Base-by-base conservation (phyloP, 2,329 filamentous ascomycete genomes). In the Truncatella angustata region DNA sequence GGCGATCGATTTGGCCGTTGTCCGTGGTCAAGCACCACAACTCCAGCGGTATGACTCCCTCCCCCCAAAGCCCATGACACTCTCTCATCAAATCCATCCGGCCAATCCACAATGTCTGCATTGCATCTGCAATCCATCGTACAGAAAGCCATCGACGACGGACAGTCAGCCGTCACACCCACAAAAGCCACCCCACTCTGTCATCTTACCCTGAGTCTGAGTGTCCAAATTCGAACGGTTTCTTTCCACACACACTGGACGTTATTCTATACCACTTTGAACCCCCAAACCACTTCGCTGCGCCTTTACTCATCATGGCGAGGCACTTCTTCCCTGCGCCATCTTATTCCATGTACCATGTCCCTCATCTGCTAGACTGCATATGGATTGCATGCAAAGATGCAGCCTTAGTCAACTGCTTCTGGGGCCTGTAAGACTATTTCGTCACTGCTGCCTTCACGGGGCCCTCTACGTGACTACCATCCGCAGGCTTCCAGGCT, bases 401-500 rank as follows among this genome's bases (percentile, higher is more conserved):
- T 51, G 49, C 49, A 51, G 49, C 21, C 36, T 34, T 32, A 34
- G 21, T 42, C 48, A 43, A 42, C 35, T 34, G n/a, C 39, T 14
- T 34, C 26, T 51, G 24, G 37, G 37, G 26, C 20, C 24, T 44
- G 49, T 51, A 34, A 51, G 49, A 51, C 26, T 35, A 34, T 45
- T 37, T 51, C 49, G 49, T 51, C 49, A 51, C 30, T 51, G 49
- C 49, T 51, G 49, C 49, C 49, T 51, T 51, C 49, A 18, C 26
- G 14, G n/a, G 37, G 14, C 40, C 28, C 39, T 45, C n/a, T 14
- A 20, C n/a, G 30, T 36, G 30, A 34, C 37, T 44, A 24, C 36
- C 40, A 24, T 5, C 39, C 40, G 21, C 30, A 37, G 45, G 49
- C 37, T 39, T 45, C 49, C 49, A 51, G 40, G 26, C 37, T 51